Conservation (phyloP, 805 yeast species). For the Cyberlindnera sargentensis region DNA sequence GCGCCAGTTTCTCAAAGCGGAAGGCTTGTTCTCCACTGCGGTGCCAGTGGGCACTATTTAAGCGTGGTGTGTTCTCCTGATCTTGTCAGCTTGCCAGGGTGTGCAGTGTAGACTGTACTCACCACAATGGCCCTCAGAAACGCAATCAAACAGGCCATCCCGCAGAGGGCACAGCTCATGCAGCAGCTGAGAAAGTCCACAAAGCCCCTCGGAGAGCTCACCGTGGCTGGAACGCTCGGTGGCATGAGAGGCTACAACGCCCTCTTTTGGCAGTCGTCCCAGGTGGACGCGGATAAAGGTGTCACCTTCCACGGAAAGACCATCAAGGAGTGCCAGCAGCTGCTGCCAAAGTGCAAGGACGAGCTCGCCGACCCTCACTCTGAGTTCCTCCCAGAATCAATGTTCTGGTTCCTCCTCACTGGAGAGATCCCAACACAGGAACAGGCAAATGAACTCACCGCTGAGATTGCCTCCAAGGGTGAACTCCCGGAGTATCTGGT, state of each 20-base stretch:
- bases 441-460: slow-evolving; percentile 49
- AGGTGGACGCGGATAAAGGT: slow-evolving; percentile 68
- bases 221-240: slow-evolving; percentile 44
- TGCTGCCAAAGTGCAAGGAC: slow-evolving; percentile 47
- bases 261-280: slow-evolving; percentile 76
- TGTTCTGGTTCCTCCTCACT: slow-evolving; percentile 73
- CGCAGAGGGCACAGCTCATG: slow-evolving; percentile 35
- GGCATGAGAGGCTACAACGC: slow-evolving; percentile 79
- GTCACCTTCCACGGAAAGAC: slow-evolving; percentile 75
- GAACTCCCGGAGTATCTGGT: slow-evolving; percentile 58
- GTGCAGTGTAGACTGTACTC: too few relatives aligned
- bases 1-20: slow-evolving; percentile 1
- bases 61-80: neutral
- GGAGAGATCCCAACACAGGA: slow-evolving; percentile 61
- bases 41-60: too few relatives aligned
- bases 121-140: slow-evolving; percentile 18
- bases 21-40: neutral
- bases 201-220: slow-evolving; percentile 37
- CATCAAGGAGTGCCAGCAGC: slow-evolving; percentile 61
- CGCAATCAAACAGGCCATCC: slow-evolving; percentile 29
- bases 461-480: slow-evolving; percentile 58
- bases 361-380: slow-evolving; percentile 28
- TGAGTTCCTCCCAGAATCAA: slow-evolving; percentile 68
- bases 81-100: too few relatives aligned
- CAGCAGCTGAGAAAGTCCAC: slow-evolving; percentile 31